These are phyloP conservation scores for Candida chauliodis DNA, from an alignment of 805 yeast species.

Conservation along the genomic window DNA sequence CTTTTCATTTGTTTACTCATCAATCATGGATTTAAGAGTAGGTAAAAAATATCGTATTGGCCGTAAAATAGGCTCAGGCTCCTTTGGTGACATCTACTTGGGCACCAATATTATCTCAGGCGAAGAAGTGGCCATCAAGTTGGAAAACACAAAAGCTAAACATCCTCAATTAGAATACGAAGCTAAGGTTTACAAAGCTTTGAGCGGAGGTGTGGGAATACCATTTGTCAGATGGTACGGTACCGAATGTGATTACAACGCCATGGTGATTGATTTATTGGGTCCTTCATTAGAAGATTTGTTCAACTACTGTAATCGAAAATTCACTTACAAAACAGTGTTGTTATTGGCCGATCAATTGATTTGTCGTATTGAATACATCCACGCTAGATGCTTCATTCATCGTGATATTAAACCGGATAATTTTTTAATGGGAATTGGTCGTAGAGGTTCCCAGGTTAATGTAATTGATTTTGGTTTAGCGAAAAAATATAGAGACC, in stretches of 20 bases:
- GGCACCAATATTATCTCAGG: conserved; percentile 93
- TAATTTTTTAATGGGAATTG: conserved; percentile 83
- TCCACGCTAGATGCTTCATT: conserved; percentile 90
- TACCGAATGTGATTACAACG: conserved; percentile 92
- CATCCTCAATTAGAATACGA: conserved; percentile 98
- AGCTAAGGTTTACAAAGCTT: conserved; percentile 89
- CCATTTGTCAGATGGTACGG: conserved; percentile 97
- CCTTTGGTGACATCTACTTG: conserved; percentile 94
- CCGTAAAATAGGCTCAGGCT: conserved; percentile 93
- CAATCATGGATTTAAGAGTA: conserved; percentile 32
- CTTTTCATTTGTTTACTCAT: not conserved
- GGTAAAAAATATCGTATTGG: conserved; percentile 94
- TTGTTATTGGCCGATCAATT: conserved; percentile 90
- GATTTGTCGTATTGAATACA: conserved; percentile 88
- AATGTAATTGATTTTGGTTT: conserved; percentile 92
- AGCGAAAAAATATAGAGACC: conserved; percentile 92
- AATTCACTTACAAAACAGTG: conserved; percentile 90
- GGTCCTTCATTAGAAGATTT: conserved; percentile 96
- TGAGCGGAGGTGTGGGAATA: conserved; percentile 95
- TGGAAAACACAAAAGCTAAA: conserved; percentile 84
- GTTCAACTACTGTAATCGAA: conserved; percentile 92
- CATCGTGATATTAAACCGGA: conserved; percentile 85
- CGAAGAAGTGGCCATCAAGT: conserved; percentile 95
- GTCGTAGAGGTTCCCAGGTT: conserved; percentile 91
- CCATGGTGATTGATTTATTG: conserved; percentile 91